These are phyloP conservation scores for Detonula confervacea DNA, from an alignment of 352 stramenopile genomes.

Conservation along the genomic window DNA sequence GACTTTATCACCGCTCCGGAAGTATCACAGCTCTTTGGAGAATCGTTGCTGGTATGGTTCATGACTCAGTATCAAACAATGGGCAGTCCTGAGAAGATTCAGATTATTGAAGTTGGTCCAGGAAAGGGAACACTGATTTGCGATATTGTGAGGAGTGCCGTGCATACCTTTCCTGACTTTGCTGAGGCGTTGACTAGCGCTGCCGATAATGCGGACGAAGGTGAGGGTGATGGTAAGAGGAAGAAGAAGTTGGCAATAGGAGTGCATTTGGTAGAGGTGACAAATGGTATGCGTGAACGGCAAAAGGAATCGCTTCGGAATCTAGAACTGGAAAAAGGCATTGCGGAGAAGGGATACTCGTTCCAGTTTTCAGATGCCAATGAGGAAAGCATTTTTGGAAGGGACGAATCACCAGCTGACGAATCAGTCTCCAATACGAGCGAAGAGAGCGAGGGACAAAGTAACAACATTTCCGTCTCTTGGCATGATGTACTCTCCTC, in stretches of 20 bases:
- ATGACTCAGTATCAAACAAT: slow-evolving; percentile 73
- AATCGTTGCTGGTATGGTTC: slow-evolving; percentile 85
- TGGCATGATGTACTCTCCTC: slow-evolving; percentile 88
- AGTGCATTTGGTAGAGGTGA: slow-evolving; percentile 84
- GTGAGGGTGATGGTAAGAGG: background rate
- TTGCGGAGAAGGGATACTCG: slow-evolving; percentile 57
- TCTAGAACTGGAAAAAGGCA: slow-evolving; percentile 43
- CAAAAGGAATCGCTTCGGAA: slow-evolving; percentile 89
- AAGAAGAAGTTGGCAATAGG: slow-evolving; percentile 38
- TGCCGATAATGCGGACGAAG: slow-evolving; percentile 4
- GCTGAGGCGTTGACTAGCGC: slow-evolving; percentile 27
- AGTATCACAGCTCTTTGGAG: slow-evolving; percentile 86
- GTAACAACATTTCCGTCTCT: slow-evolving; percentile 22
- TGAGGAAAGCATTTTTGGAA: background rate
- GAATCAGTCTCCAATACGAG: background rate
- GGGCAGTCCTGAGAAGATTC: slow-evolving; percentile 60
- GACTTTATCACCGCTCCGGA: slow-evolving; percentile 87
- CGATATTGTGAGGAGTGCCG: slow-evolving; percentile 90
- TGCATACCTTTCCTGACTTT: slow-evolving; percentile 89
- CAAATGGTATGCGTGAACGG: slow-evolving; percentile 87
- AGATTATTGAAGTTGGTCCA: slow-evolving; percentile 86
- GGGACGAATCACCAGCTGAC: background rate
- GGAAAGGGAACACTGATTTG: slow-evolving; percentile 93
- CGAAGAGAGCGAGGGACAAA: slow-evolving; percentile 8
- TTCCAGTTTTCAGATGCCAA: slow-evolving; percentile 36